phyloP scores from a whole-genome alignment of 2,329 filamentous ascomycete genomes.

The Pleochaeta shiraiana region DNA sequence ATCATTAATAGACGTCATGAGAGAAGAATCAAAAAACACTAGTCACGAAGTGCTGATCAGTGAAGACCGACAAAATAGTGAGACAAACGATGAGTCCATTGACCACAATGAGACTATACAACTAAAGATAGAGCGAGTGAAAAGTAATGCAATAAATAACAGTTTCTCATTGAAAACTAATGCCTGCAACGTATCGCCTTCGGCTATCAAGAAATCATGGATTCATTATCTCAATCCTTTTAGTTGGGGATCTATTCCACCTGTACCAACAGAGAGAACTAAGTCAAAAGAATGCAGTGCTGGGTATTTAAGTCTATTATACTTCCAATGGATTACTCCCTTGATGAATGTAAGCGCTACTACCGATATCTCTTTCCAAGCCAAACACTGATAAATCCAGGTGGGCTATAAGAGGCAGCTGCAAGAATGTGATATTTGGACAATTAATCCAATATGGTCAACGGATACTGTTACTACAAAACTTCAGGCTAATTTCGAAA shows the following conservation, averaged over 20 bases:
- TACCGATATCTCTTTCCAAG: background rate
- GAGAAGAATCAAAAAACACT: no score
- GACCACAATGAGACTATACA: no score
- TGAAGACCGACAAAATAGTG: no score
- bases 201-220: slow-evolving; percentile 32
- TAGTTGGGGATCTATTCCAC: slow-evolving; percentile 33
- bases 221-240: slow-evolving; percentile 39
- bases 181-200: no score
- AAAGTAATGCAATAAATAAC: no score
- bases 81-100: no score
- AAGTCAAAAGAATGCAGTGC: slow-evolving; percentile 51
- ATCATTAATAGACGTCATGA: no score
- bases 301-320: slow-evolving; percentile 48
- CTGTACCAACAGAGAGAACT: slow-evolving; percentile 29
- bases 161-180: no score
- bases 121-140: no score
- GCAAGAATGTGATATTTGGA: slow-evolving; percentile 70
- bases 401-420: slow-evolving; percentile 70
- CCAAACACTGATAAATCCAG: slow-evolving; percentile 21
- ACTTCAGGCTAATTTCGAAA: slow-evolving; percentile 45
- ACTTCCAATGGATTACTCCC: slow-evolving; percentile 79
- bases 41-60: no score
- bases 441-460: slow-evolving; percentile 60
- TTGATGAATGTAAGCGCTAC: slow-evolving; percentile 47
- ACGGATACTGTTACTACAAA: slow-evolving; percentile 46